A percentile compares a stretch with the other conserved stretches of the same genome.
Evolutionary conservation across 1,139 yeast species (phyloP).

Genomic region (Geotrichum carabidarum): DNA sequence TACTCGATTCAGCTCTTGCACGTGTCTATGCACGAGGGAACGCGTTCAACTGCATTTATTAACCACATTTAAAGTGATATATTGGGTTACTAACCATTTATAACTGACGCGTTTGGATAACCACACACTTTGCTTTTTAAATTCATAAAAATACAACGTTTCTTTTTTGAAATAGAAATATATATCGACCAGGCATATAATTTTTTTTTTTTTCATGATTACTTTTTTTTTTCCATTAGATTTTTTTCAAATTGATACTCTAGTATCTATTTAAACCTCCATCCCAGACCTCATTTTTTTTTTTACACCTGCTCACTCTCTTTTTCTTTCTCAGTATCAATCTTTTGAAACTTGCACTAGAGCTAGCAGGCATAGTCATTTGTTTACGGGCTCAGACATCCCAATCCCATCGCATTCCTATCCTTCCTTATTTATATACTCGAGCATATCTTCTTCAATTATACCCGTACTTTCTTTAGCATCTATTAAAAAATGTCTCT

Average conservation of each 20-base stretch:
- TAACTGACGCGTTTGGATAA: too few relatives aligned
- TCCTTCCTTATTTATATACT: background rate
- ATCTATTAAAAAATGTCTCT: slow-evolving; percentile 8
- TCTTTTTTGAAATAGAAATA: background rate
- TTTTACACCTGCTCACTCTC: background rate
- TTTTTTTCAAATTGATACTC: too few relatives aligned
- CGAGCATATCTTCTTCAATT: background rate
- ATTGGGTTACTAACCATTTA: too few relatives aligned
- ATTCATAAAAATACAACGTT: background rate
- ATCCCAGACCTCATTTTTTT: background rate
- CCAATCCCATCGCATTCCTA: background rate
- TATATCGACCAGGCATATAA: background rate
- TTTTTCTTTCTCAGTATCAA: background rate
- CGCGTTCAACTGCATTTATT: too few relatives aligned
- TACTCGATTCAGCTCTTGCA: too few relatives aligned
- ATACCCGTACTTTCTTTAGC: slow-evolving; percentile 1
- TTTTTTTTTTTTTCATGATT: background rate
- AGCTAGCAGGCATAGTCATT: background rate
- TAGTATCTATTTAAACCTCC: background rate
- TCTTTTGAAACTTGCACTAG: background rate
- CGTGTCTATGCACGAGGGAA: too few relatives aligned
- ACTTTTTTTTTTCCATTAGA: background rate
- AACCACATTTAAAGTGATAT: too few relatives aligned
- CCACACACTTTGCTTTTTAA: too few relatives aligned
- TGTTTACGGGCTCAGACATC: slow-evolving; percentile 5